Percentiles rank a stretch among this genome's conserved stretches.
phyloP scores from a whole-genome alignment of 73 alveolate genomes.

The Tetrahymena borealis region DNA sequence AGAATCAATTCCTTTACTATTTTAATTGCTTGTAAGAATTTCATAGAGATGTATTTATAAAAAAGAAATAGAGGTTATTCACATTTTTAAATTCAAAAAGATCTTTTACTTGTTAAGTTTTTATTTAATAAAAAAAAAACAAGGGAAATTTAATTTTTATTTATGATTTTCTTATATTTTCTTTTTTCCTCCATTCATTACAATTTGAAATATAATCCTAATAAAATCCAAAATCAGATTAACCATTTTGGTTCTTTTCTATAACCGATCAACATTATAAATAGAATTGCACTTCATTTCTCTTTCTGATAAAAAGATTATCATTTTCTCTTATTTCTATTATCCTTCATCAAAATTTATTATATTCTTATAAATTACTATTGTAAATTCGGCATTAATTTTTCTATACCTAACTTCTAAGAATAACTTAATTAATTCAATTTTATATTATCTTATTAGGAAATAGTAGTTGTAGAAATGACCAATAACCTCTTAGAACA shows the following conservation, averaged over 20 bases:
- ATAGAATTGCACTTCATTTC: too few relatives aligned
- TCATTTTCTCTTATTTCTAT: too few relatives aligned
- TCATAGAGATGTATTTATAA: not conserved
- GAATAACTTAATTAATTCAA: not conserved
- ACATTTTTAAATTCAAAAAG: not conserved
- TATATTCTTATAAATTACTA: too few relatives aligned
- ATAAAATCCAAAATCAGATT: not conserved
- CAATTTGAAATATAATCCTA: not conserved
- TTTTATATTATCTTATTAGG: not conserved
- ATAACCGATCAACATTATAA: too few relatives aligned
- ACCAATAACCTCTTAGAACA: slow-evolving; percentile 55
- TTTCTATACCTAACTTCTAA: too few relatives aligned
- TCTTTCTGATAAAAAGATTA: too few relatives aligned
- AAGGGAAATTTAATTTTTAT: not conserved
- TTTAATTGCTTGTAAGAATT: not conserved
- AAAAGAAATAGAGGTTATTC: not conserved
- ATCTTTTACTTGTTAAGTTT: not conserved
- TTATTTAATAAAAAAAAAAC: not conserved
- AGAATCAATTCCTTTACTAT: not conserved
- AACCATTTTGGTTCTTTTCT: not conserved
- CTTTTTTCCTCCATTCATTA: not conserved
- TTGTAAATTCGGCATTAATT: not conserved
- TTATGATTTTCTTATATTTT: not conserved
- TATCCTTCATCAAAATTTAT: too few relatives aligned
- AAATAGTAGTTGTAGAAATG: not conserved